Evolutionary conservation across 2,329 filamentous ascomycete genomes (phyloP), one percentile per base, ranked within the genome.

Genomic region (Hypoxylon sp.): DNA sequence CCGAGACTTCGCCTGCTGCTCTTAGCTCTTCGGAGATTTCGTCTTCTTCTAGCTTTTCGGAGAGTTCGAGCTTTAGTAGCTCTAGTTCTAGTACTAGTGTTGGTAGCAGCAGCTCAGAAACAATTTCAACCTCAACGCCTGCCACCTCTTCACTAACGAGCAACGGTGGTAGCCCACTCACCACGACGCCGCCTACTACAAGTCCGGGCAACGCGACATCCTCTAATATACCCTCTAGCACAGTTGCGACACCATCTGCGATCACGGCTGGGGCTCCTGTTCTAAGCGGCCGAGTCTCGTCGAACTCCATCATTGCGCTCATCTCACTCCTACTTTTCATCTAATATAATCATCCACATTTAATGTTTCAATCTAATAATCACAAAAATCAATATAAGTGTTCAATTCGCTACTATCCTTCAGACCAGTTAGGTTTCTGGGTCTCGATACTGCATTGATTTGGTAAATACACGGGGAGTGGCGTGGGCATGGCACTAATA

Each of bases 251-350:
- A 41, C 37, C 37, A 41, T 41, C 37, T 41, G 8, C 37, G 16
- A 16, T 41, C 39, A 70, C 68, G 7, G 71, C 56, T 9, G 71
- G 68, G n/a, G 74, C 69, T 4, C 25, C 61, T 7, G 6, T 57
- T 12, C 6, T 68, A 25, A 69, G 48, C 11, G 54, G 64, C 21
- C 55, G 56, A 16, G 37, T 53, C 2, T 7, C 43, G 3, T 59
- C 64, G 1, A 46, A 63, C 41, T 59, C 55, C 3, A 43, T 75
- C 12, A 64, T 73, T 32, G 70, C 70, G 6, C 65, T 76, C 45
- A 45, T 75, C 46, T 70, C 73, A 27, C 19, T 75, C 21, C 27
- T 73, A 27, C 70, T 76, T 60, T 61, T 74, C 46, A 60, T 76
- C 52, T 75, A 70, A 73, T 63, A 19, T 29, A n/a, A 34, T 58